Percentiles rank a stretch among this genome's conserved stretches.
Evolutionary conservation across 192 early-diverging fungal species (phyloP).

Genomic region (Backusella westeae): DNA sequence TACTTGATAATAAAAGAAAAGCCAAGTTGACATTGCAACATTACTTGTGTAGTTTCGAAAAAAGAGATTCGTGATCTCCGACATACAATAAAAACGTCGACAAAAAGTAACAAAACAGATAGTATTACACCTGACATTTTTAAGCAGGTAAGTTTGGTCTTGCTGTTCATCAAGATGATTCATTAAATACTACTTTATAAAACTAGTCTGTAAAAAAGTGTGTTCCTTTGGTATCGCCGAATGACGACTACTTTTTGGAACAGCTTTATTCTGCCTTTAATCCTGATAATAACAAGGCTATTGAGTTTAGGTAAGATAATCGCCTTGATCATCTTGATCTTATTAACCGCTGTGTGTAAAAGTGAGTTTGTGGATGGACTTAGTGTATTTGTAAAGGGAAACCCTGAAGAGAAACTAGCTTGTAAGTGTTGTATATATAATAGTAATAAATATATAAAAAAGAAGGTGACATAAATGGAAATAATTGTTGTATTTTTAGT

Average conservation of each 20-base stretch:
- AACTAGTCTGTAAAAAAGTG: slow-evolving; percentile 50
- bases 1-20: neutral
- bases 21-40: neutral
- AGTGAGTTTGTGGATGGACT: slow-evolving; percentile 63
- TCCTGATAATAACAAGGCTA: slow-evolving; percentile 57
- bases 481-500: slow-evolving; percentile 43
- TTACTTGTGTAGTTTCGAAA: slow-evolving; percentile 36
- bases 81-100: slow-evolving; percentile 40
- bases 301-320: slow-evolving; percentile 42
- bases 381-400: slow-evolving; percentile 74
- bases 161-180: too few species aligned
- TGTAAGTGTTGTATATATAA: slow-evolving; percentile 17
- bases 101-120: slow-evolving; percentile 23
- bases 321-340: neutral
- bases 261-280: slow-evolving; percentile 77
- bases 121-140: slow-evolving; percentile 67
- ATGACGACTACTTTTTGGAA: slow-evolving; percentile 70
- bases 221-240: slow-evolving; percentile 54
- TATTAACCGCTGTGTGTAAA: neutral
- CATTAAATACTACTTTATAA: too few species aligned
- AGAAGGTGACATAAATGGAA: neutral
- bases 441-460: neutral
- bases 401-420: slow-evolving; percentile 52
- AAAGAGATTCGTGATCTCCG: slow-evolving; percentile 46
- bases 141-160: slow-evolving; percentile 46